These are phyloP conservation scores for Amylocystis lapponica DNA, from an alignment of 768 basidiomycete genomes.

Conservation along the genomic window DNA sequence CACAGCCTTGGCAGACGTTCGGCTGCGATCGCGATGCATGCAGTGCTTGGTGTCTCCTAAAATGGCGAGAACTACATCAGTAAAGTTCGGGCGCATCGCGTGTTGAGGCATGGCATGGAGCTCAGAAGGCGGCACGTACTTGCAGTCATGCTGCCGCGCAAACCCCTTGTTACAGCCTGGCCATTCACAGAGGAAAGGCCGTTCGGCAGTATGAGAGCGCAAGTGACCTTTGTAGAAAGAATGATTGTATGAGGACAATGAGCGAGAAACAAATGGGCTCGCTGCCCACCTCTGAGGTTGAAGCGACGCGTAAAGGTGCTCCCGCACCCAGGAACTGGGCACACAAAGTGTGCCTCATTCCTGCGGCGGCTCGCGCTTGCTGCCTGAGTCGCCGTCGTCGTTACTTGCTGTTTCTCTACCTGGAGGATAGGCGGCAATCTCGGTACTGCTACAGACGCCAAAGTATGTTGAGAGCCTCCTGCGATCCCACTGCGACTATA, in stretches of 20 bases:
- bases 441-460: no score
- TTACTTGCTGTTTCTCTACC: constrained; percentile 93
- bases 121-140: constrained; percentile 47
- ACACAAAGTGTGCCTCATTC: constrained; percentile 85
- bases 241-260: constrained; percentile 1
- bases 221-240: constrained; percentile 60
- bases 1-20: constrained; percentile 87
- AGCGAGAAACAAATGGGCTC: constrained; percentile 1
- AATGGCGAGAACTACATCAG: constrained; percentile 6
- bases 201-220: constrained; percentile 91
- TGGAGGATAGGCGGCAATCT: constrained; percentile 80
- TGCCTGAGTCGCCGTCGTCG: constrained; percentile 87
- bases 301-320: constrained; percentile 69
- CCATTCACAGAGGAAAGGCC: constrained; percentile 91
- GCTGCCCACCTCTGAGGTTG: constrained; percentile 67
- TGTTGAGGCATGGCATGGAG: constrained; percentile 1
- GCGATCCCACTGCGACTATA: no score
- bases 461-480: no score
- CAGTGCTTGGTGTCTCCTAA: constrained; percentile 79
- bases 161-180: constrained; percentile 94
- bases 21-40: constrained; percentile 79
- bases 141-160: constrained; percentile 95
- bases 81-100: constrained; percentile 5
- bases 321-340: constrained; percentile 33
- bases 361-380: constrained; percentile 85